Conservation (phyloP, 768 basidiomycete species). For the Mycena capillaripes region DNA sequence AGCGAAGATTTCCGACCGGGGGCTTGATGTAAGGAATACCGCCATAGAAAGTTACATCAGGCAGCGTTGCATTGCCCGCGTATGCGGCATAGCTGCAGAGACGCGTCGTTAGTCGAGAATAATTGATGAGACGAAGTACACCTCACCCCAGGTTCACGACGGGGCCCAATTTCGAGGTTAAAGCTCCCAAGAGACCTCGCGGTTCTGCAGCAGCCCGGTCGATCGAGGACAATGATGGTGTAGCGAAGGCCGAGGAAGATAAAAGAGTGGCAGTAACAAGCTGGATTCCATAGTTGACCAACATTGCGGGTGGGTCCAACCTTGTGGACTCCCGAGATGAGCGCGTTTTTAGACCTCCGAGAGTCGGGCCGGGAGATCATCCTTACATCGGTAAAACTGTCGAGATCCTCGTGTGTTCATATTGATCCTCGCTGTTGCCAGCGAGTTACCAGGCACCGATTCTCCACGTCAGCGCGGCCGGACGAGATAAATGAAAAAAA, state of each 20-base stretch:
- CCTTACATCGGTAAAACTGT: background rate
- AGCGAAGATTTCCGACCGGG: conserved; percentile 51
- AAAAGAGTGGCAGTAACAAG: conserved; percentile 30
- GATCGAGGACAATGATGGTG: background rate
- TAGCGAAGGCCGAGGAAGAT: conserved; percentile 3
- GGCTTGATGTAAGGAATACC: conserved; percentile 54
- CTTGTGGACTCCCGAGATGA: background rate
- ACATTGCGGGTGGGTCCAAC: conserved; percentile 7
- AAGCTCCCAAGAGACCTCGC: background rate
- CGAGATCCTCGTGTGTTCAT: too few relatives aligned
- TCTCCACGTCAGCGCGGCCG: too few relatives aligned
- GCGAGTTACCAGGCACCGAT: too few relatives aligned
- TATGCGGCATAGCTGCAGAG: conserved; percentile 43
- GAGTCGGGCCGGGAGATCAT: background rate
- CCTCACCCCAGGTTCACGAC: conserved; percentile 36
- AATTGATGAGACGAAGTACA: background rate
- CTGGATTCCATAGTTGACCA: background rate
- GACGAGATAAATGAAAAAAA: too few relatives aligned
- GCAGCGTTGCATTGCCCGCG: conserved; percentile 44
- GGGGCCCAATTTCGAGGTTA: conserved; percentile 31
- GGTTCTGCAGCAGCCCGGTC: background rate
- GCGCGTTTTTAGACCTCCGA: background rate
- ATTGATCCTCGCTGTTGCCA: too few relatives aligned
- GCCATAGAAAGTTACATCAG: conserved; percentile 50
- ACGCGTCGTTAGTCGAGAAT: background rate